These are phyloP conservation scores for Mycogone perniciosa DNA, from an alignment of 2,329 filamentous ascomycete genomes.

Conservation along the genomic window DNA sequence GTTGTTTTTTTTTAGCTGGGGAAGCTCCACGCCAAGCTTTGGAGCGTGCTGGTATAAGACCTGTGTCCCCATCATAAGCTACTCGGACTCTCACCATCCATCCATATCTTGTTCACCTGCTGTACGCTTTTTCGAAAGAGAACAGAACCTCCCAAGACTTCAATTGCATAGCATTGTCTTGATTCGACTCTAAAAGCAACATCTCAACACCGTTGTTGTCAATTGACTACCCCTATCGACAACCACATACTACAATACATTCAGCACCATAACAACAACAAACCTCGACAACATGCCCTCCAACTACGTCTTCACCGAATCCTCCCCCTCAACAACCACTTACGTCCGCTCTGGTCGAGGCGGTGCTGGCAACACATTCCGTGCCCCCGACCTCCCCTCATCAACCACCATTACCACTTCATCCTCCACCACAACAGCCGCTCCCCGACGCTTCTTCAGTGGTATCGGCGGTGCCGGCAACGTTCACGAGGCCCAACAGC, in stretches of 20 bases:
- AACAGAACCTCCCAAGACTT: background rate
- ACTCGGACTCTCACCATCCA: too few species aligned
- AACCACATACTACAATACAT: background rate
- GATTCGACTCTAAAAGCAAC: background rate
- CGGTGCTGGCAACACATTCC: constrained; percentile 50
- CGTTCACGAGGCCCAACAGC: constrained; percentile 38
- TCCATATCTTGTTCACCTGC: background rate
- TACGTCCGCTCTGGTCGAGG: constrained; percentile 43
- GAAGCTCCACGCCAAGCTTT: background rate
- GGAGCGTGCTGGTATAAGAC: background rate
- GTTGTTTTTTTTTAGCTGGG: background rate
- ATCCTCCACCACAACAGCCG: constrained; percentile 41
- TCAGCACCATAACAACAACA: background rate
- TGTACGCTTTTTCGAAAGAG: background rate
- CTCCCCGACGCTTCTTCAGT: constrained; percentile 51
- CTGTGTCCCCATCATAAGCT: background rate
- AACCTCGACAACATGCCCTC: constrained; percentile 20
- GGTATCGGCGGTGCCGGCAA: constrained; percentile 65
- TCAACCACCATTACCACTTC: constrained; percentile 26
- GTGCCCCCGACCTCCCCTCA: constrained; percentile 33
- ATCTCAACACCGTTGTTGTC: background rate
- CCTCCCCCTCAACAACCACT: constrained; percentile 29
- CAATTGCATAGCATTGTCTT: background rate
- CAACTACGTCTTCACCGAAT: constrained; percentile 29
- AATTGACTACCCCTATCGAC: background rate